Conservation (phyloP, 129 eudicot genomes). For the Smallanthus sonchifolius region DNA sequence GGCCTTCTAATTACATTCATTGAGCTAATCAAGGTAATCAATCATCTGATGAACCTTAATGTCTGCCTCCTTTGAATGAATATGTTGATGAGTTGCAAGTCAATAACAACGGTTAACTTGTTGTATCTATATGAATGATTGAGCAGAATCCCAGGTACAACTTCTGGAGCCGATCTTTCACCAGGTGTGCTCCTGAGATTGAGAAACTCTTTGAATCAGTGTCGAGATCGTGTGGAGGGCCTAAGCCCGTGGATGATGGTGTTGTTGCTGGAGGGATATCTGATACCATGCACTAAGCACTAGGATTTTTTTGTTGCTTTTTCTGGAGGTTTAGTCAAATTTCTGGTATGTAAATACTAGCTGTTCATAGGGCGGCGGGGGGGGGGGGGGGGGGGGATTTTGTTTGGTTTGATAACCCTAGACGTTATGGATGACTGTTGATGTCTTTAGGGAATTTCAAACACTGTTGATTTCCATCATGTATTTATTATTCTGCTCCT, state of each 20-base stretch:
- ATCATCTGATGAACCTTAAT: background rate
- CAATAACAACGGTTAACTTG: background rate
- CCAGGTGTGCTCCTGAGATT: constrained; percentile 97
- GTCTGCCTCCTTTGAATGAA: background rate
- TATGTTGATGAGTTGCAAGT: background rate
- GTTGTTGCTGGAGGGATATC: constrained; percentile 67
- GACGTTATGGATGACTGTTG: background rate
- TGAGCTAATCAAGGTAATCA: constrained; percentile 84
- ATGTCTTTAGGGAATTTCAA: too few species aligned
- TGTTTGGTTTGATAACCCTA: too few species aligned
- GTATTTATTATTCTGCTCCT: too few species aligned
- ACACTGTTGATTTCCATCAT: too few species aligned
- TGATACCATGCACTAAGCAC: constrained; percentile 50
- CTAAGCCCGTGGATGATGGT: constrained; percentile 76
- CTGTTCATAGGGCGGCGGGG: too few species aligned
- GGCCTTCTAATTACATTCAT: constrained; percentile 90
- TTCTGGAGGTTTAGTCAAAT: background rate
- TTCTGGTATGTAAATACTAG: too few species aligned
- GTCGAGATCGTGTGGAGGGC: constrained; percentile 91
- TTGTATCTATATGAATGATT: background rate
- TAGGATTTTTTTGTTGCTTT: background rate
- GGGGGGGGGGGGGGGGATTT: too few species aligned
- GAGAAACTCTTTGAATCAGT: constrained; percentile 92
- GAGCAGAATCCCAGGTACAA: constrained; percentile 89
- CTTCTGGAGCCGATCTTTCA: constrained; percentile 88